Percentiles rank a stretch among this genome's conserved stretches.
phyloP scores from a whole-genome alignment of 2,329 filamentous ascomycete species.

The Ophiocordyceps camponoti-saundersi region DNA sequence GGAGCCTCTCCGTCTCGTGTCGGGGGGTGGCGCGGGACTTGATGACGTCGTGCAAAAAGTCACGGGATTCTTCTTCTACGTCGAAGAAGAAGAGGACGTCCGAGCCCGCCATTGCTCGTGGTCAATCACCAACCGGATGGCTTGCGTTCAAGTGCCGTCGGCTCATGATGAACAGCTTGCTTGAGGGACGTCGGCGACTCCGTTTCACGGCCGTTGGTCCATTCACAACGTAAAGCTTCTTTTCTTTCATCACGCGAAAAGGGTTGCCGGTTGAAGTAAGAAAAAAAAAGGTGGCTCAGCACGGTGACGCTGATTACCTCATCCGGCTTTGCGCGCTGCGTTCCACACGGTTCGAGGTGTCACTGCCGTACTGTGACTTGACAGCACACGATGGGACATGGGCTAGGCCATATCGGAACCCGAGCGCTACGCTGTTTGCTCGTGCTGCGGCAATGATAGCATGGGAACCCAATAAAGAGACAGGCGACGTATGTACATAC shows the following conservation, averaged over 20 bases:
- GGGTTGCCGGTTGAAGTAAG: background rate
- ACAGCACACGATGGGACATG: too few relatives aligned
- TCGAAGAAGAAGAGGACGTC: conserved; percentile 15
- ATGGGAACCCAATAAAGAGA: background rate
- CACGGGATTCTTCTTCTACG: conserved; percentile 11
- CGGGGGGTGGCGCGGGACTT: conserved; percentile 9
- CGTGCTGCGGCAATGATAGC: background rate
- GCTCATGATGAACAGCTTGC: background rate
- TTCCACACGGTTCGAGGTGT: background rate
- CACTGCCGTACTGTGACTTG: background rate
- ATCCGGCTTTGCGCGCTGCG: background rate
- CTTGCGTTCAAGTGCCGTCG: background rate
- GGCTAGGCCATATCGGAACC: background rate
- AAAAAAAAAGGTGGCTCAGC: background rate
- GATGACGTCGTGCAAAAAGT: conserved; percentile 15
- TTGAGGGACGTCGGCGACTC: background rate
- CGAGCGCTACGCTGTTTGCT: background rate
- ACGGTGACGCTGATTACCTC: background rate
- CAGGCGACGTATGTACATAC: background rate
- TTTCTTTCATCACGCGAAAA: background rate
- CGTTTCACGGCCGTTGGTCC: background rate
- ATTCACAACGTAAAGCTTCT: background rate
- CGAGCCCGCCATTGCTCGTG: conserved; percentile 1
- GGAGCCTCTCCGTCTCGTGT: conserved; percentile 11
- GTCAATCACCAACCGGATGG: background rate